These are phyloP conservation scores for Capronia coronata DNA, from an alignment of 2,329 filamentous ascomycete genomes.

Conservation along the genomic window DNA sequence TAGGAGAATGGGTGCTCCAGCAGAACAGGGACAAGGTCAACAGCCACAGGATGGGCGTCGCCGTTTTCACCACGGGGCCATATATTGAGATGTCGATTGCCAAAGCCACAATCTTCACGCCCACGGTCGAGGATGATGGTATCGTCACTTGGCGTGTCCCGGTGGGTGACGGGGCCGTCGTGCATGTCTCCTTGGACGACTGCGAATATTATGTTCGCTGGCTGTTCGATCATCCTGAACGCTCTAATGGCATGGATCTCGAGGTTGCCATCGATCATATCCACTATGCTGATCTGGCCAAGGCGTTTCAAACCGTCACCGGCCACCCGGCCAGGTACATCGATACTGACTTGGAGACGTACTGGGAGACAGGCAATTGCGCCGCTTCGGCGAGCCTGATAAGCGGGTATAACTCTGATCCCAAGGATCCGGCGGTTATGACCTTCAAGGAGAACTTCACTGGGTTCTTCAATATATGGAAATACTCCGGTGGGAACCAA, in stretches of 20 bases:
- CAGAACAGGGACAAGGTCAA: slow-evolving; percentile 35
- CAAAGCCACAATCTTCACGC: slow-evolving; percentile 36
- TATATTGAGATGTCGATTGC: slow-evolving; percentile 30
- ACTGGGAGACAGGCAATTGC: slow-evolving; percentile 29
- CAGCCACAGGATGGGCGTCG: slow-evolving; percentile 21
- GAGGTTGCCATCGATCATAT: slow-evolving; percentile 42
- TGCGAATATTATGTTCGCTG: slow-evolving; percentile 44
- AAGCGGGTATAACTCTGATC: slow-evolving; percentile 36
- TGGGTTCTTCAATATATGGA: slow-evolving; percentile 47
- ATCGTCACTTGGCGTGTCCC: slow-evolving; percentile 41
- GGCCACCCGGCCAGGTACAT: slow-evolving; percentile 40
- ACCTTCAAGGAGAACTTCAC: slow-evolving; percentile 46
- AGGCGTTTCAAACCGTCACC: slow-evolving; percentile 41
- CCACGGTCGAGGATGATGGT: slow-evolving; percentile 35
- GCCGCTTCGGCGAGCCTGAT: slow-evolving; percentile 26
- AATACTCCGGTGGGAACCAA: slow-evolving; percentile 37
- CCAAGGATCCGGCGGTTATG: slow-evolving; percentile 35
- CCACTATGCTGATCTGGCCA: slow-evolving; percentile 37
- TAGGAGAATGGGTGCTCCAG: slow-evolving; percentile 42
- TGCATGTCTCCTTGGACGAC: slow-evolving; percentile 44
- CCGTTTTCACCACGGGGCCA: slow-evolving; percentile 28
- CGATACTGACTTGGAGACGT: slow-evolving; percentile 35
- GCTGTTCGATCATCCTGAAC: slow-evolving; percentile 44
- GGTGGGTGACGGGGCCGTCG: slow-evolving; percentile 34
- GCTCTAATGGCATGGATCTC: slow-evolving; percentile 43